Evolutionary conservation across 2,329 filamentous ascomycete genomes (phyloP).

Genomic region (Phoma sp.): DNA sequence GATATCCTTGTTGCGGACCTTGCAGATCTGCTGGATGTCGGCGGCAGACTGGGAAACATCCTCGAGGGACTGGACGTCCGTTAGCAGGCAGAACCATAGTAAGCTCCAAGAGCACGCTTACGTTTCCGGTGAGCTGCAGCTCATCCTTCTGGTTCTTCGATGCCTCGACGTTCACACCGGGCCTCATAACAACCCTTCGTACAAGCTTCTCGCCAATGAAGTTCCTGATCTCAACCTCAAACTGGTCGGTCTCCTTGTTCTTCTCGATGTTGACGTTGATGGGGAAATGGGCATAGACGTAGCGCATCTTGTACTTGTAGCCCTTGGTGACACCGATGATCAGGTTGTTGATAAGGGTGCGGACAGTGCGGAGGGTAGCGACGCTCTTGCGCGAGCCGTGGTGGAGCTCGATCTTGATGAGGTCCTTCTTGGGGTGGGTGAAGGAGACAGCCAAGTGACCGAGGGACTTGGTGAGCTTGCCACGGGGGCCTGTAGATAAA

Average conservation of each 20-base stretch:
- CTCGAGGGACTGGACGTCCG: slow-evolving; percentile 72
- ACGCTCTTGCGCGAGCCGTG: slow-evolving; percentile 98
- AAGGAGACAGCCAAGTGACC: slow-evolving; percentile 97
- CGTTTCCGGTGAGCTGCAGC: slow-evolving; percentile 88
- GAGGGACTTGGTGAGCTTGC: slow-evolving; percentile 97
- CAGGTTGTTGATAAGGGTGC: slow-evolving; percentile 98
- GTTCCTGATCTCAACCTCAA: slow-evolving; percentile 95
- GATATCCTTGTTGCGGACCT: slow-evolving; percentile 99
- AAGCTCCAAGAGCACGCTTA: slow-evolving; percentile 22
- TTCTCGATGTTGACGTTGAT: slow-evolving; percentile 99
- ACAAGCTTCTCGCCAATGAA: slow-evolving; percentile 90
- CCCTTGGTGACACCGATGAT: slow-evolving; percentile 98
- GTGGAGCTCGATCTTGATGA: slow-evolving; percentile 98
- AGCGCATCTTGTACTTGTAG: slow-evolving; percentile 99
- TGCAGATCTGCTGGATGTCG: slow-evolving; percentile 99
- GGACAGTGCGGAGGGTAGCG: slow-evolving; percentile 96
- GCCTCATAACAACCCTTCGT: slow-evolving; percentile 85
- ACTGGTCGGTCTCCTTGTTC: slow-evolving; percentile 86
- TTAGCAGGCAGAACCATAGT: slow-evolving; percentile 24
- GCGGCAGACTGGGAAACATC: slow-evolving; percentile 96
- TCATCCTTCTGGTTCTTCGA: slow-evolving; percentile 97
- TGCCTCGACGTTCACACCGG: slow-evolving; percentile 87
- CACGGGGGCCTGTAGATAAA: slow-evolving; percentile 39
- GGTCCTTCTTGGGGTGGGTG: slow-evolving; percentile 80
- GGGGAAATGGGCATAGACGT: slow-evolving; percentile 99